Evolutionary conservation across 805 yeast species (phyloP).

Genomic region (Sungouiozyma ichnusensis): DNA sequence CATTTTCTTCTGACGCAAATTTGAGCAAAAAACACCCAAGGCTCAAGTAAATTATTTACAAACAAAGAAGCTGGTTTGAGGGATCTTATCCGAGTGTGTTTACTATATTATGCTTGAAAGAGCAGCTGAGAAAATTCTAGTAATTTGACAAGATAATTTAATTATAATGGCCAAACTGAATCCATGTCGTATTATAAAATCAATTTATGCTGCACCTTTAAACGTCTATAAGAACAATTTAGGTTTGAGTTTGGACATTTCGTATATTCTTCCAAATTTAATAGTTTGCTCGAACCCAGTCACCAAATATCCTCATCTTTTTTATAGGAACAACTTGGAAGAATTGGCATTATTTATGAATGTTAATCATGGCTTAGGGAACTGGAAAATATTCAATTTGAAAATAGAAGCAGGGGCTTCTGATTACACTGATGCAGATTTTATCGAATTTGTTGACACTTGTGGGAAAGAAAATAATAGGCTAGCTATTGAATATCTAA

Average conservation of each 20-base stretch:
- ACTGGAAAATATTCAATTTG: slow-evolving; percentile 71
- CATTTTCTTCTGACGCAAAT: background rate
- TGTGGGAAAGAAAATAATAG: background rate
- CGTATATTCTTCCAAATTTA: slow-evolving; percentile 53
- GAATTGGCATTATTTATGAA: slow-evolving; percentile 43
- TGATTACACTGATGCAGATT: slow-evolving; percentile 25
- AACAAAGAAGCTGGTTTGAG: background rate
- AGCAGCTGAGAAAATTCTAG: background rate
- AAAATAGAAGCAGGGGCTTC: slow-evolving; percentile 44
- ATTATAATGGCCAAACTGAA: background rate
- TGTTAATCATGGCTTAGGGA: slow-evolving; percentile 32
- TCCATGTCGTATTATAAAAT: background rate
- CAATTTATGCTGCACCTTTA: slow-evolving; percentile 10
- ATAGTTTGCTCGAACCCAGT: slow-evolving; percentile 75
- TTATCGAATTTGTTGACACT: slow-evolving; percentile 3
- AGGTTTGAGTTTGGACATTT: slow-evolving; percentile 43
- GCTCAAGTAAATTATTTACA: too few relatives aligned
- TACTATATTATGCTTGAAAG: background rate
- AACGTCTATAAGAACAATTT: slow-evolving; percentile 20
- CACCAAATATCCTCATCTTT: slow-evolving; percentile 30
- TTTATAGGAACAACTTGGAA: slow-evolving; percentile 42
- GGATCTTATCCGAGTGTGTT: too few relatives aligned
- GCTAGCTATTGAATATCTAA: background rate
- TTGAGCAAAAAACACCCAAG: too few relatives aligned
- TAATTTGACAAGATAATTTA: background rate